Conservation (phyloP, 2,329 filamentous ascomycete species). For the Chalaropsis ovoidea region DNA sequence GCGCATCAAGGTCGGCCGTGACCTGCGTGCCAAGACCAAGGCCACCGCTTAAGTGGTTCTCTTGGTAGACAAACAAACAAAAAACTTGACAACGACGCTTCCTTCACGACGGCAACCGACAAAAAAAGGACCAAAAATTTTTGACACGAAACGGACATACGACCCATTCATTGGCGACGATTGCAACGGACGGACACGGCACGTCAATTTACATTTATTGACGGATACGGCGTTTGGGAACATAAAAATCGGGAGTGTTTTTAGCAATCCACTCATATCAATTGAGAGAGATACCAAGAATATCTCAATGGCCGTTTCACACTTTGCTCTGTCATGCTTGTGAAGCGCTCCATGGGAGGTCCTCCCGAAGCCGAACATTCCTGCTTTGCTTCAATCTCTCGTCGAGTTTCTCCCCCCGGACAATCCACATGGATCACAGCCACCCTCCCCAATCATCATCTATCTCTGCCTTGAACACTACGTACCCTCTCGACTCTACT, state of each 20-base stretch:
- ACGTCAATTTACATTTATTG: constrained; percentile 9
- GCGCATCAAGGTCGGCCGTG: constrained; percentile 70
- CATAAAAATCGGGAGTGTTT: constrained; percentile 22
- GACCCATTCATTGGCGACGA: constrained; percentile 14
- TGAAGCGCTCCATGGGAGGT: constrained; percentile 70
- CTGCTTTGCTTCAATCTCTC: constrained; percentile 13
- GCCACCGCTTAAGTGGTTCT: constrained; percentile 36
- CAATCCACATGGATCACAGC: not conserved
- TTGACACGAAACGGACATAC: constrained; percentile 20
- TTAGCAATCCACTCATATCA: constrained; percentile 23
- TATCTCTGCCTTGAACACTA: not conserved
- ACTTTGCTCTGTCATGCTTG: constrained; percentile 38
- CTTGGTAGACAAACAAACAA: constrained; percentile 15
- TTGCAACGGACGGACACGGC: constrained; percentile 17
- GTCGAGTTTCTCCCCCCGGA: not conserved
- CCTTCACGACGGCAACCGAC: constrained; percentile 5
- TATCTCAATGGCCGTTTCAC: constrained; percentile 67
- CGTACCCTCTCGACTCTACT: not conserved
- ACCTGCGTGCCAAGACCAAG: constrained; percentile 64
- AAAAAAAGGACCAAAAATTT: constrained; percentile 23
- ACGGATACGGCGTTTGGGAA: constrained; percentile 28
- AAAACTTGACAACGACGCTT: constrained; percentile 6
- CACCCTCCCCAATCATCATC: not conserved
- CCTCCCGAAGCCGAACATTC: constrained; percentile 48
- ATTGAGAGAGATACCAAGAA: constrained; percentile 36